Conservation (phyloP, 306 rosid genomes). For the Arachis hypogaea region DNA sequence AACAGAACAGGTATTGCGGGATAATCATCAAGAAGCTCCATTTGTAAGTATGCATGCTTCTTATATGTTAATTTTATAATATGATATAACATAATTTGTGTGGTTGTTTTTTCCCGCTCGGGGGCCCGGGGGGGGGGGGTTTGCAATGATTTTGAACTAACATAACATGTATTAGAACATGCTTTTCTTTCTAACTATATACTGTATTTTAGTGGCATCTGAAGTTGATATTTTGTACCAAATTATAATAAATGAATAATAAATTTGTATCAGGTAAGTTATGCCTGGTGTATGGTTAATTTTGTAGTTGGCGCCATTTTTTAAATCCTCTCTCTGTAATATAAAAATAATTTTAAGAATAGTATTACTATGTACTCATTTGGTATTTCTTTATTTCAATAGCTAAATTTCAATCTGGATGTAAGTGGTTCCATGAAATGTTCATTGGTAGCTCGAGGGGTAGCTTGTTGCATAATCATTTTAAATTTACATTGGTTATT, state of each 20-base stretch:
- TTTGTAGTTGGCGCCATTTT: background rate
- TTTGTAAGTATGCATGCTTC: conserved; percentile 56
- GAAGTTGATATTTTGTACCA: background rate
- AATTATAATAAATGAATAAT: background rate
- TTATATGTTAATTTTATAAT: conserved; percentile 1
- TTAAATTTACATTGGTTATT: too few species aligned
- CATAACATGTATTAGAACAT: background rate
- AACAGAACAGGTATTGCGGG: conserved; percentile 39
- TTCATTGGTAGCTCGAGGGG: background rate
- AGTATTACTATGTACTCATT: background rate
- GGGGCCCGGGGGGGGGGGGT: too few species aligned
- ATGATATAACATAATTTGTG: conserved; percentile 2
- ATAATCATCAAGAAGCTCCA: conserved; percentile 46
- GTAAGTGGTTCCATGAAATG: background rate
- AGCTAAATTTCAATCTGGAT: background rate
- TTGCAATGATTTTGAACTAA: background rate
- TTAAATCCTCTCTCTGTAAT: background rate
- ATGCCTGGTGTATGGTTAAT: background rate
- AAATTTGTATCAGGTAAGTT: background rate
- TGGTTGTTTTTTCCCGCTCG: background rate
- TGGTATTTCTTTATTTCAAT: background rate
- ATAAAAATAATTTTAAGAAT: background rate
- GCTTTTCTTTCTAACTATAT: background rate
- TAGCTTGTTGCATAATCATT: background rate
- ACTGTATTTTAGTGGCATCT: background rate